These are phyloP conservation scores for Xylariomycetidae sp. DNA, from an alignment of 2,329 filamentous ascomycete species.

Conservation along the genomic window DNA sequence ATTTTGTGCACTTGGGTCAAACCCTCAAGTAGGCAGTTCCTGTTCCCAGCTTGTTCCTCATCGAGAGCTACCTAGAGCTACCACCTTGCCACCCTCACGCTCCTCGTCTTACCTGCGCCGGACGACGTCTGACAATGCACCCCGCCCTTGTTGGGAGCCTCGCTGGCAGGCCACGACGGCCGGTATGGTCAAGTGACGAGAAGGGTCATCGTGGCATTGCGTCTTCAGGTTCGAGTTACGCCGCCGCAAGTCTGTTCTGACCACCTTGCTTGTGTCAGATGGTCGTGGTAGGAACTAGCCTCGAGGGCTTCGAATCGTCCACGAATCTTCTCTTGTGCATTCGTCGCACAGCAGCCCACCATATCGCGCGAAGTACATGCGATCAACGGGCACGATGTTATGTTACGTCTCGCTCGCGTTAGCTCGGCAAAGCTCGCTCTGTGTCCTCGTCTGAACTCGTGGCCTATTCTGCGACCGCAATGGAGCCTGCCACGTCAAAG, in stretches of 20 bases:
- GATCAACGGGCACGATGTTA: constrained; percentile 16
- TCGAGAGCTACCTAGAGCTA: no score
- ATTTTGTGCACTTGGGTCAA: no score
- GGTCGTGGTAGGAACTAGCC: constrained; percentile 5
- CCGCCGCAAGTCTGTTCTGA: constrained; percentile 4
- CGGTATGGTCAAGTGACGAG: constrained; percentile 5
- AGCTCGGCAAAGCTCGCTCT: constrained; percentile 19
- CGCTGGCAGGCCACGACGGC: constrained; percentile 10
- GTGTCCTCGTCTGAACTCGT: constrained; percentile 20
- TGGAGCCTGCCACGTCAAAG: constrained; percentile 28
- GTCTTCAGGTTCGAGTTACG: constrained; percentile 11
- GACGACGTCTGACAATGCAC: constrained; percentile 11
- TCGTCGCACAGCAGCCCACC: constrained; percentile 21
- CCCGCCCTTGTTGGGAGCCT: constrained; percentile 7
- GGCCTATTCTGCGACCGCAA: constrained; percentile 21
- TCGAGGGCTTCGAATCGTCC: constrained; percentile 10
- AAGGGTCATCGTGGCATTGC: constrained; percentile 7
- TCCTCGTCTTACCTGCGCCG: no score
- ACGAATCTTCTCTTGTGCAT: constrained; percentile 12
- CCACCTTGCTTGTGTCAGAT: constrained; percentile 2
- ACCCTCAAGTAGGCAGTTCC: no score
- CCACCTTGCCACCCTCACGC: no score
- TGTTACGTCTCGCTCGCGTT: constrained; percentile 17
- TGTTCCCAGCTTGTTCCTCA: no score
- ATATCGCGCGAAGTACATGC: constrained; percentile 20